phyloP scores from a whole-genome alignment of 2,329 filamentous ascomycete species.

The Trichoderma gracile region DNA sequence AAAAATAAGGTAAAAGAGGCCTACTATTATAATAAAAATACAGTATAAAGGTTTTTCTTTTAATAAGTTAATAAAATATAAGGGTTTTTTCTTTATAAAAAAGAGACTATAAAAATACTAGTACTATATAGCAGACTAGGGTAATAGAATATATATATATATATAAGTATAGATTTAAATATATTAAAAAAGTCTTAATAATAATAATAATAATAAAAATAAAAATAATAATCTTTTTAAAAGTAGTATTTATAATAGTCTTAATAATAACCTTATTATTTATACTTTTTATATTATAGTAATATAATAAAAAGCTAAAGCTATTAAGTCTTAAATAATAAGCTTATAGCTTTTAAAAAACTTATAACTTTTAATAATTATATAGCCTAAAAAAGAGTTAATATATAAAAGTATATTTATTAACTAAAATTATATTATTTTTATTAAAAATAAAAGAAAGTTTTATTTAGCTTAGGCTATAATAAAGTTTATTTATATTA shows the following conservation, averaged over 20 bases:
- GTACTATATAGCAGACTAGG: no score
- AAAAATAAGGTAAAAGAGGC: no score
- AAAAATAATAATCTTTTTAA: neutral
- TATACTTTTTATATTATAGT: neutral
- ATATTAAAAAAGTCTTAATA: neutral
- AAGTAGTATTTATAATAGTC: neutral
- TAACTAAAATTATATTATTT: neutral
- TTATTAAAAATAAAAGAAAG: neutral
- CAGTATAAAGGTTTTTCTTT: no score
- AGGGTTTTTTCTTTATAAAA: no score
- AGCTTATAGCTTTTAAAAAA: no score
- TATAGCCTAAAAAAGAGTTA: neutral
- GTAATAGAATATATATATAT: no score
- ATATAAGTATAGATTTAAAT: no score
- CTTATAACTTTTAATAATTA: neutral
- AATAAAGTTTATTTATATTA: neutral
- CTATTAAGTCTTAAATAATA: neutral
- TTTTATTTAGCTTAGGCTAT: neutral
- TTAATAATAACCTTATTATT: neutral
- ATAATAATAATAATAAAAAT: neutral
- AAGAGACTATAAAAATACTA: no score
- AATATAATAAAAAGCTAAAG: neutral
- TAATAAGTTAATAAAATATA: no score
- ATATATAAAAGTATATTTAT: neutral
- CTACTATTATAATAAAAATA: no score